Conservation (phyloP, 2,329 filamentous ascomycete genomes). For the Xylariales sp. region DNA sequence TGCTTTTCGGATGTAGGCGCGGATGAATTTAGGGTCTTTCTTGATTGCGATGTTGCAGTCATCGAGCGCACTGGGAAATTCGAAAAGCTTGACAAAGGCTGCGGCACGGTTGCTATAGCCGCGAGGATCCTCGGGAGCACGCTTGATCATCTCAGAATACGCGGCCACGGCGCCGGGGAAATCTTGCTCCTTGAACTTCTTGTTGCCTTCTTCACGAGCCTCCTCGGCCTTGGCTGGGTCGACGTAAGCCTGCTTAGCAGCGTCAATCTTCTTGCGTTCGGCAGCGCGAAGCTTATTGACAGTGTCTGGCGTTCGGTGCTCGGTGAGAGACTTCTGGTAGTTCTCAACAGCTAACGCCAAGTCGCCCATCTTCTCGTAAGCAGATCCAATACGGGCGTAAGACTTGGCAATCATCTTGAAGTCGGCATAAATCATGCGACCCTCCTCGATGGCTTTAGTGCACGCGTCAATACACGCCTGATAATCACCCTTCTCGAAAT, state of each 20-base stretch:
- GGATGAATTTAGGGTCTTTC: conserved; percentile 91
- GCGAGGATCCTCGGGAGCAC: conserved; percentile 89
- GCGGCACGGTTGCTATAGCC: conserved; percentile 98
- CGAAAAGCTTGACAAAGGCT: conserved; percentile 95
- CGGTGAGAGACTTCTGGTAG: conserved; percentile 93
- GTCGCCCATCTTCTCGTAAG: conserved; percentile 91
- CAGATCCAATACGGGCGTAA: conserved; percentile 93
- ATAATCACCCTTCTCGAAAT: conserved; percentile 97
- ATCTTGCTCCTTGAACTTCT: conserved; percentile 96
- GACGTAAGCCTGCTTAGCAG: conserved; percentile 82
- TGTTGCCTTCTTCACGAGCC: conserved; percentile 92
- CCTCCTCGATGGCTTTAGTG: conserved; percentile 88
- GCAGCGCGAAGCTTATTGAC: conserved; percentile 90
- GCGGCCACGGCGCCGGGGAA: conserved; percentile 95
- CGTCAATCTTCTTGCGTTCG: conserved; percentile 85
- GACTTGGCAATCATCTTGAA: conserved; percentile 99
- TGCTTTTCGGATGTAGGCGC: conserved; percentile 95
- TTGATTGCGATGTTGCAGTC: conserved; percentile 94
- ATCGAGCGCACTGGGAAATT: conserved; percentile 91
- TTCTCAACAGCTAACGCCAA: conserved; percentile 82
- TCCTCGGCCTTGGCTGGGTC: conserved; percentile 94
- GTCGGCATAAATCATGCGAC: conserved; percentile 88
- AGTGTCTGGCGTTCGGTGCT: conserved; percentile 95
- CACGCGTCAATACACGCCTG: conserved; percentile 87
- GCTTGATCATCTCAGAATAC: conserved; percentile 97